Evolutionary conservation across 2,329 filamentous ascomycete genomes (phyloP).

Genomic region (Massarina eburnea): DNA sequence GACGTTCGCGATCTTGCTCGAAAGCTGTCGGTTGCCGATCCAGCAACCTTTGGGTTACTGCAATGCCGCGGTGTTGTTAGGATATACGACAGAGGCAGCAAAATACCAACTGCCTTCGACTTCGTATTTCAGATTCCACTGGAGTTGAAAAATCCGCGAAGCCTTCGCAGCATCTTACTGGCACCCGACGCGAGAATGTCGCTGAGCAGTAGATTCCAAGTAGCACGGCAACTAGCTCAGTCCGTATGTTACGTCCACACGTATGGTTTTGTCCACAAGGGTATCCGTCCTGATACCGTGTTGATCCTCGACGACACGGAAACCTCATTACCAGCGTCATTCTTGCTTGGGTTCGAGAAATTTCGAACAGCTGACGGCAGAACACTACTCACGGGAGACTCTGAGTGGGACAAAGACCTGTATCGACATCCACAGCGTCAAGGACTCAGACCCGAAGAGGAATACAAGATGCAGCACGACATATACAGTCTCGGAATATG

Average conservation of each 20-base stretch:
- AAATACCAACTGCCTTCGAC: constrained; percentile 4
- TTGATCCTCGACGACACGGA: constrained; percentile 28
- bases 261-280: constrained; percentile 51
- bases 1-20: constrained; percentile 27
- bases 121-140: constrained; percentile 15
- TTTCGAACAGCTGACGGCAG: constrained; percentile 42
- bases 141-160: constrained; percentile 12
- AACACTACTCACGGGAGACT: constrained; percentile 42
- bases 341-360: constrained; percentile 51
- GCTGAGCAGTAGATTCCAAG: constrained; percentile 31
- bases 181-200: constrained; percentile 11
- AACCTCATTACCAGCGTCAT: constrained; percentile 29
- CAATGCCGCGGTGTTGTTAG: constrained; percentile 32
- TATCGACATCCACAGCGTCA: constrained; percentile 56
- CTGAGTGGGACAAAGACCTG: constrained; percentile 48
- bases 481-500: constrained; percentile 60
- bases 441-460: constrained; percentile 41
- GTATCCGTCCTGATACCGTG: constrained; percentile 48
- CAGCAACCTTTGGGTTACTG: constrained; percentile 31
- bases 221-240: constrained; percentile 39
- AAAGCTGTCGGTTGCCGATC: constrained; percentile 25
- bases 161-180: constrained; percentile 17
- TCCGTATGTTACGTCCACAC: constrained; percentile 45
- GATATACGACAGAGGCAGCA: constrained; percentile 1
- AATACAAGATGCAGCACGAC: constrained; percentile 57